These are phyloP conservation scores for Agastache rugosa DNA, from an alignment of 257 asterid species.

Conservation along the genomic window DNA sequence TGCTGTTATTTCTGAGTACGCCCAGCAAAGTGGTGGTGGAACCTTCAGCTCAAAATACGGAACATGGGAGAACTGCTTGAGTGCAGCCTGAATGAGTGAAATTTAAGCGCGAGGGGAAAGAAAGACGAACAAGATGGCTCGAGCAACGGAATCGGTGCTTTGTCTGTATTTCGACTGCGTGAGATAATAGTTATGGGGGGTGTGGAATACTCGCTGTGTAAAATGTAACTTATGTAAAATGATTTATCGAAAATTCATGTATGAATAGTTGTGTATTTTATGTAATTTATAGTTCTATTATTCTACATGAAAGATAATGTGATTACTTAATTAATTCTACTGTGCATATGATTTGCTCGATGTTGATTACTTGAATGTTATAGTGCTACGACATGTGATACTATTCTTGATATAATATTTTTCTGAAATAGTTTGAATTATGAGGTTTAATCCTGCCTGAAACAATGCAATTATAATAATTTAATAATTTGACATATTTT, in stretches of 20 bases:
- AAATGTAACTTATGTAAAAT: slow-evolving; percentile 25
- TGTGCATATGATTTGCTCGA: not conserved
- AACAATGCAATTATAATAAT: not conserved
- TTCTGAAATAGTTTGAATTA: not conserved
- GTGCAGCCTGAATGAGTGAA: slow-evolving; percentile 47
- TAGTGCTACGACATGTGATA: not conserved
- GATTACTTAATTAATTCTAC: not conserved
- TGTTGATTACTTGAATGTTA: not conserved
- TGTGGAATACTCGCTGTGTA: not conserved
- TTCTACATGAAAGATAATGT: not conserved
- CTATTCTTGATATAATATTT: not conserved
- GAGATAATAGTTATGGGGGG: not conserved
- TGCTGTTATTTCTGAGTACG: slow-evolving; percentile 68
- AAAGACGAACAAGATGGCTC: not conserved
- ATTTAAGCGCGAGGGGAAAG: not conserved
- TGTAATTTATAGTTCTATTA: not conserved
- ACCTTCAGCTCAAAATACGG: slow-evolving; percentile 87
- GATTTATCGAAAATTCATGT: not conserved
- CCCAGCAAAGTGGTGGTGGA: slow-evolving; percentile 83
- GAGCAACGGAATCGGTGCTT: not conserved
- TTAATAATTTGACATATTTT: not conserved
- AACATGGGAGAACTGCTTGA: slow-evolving; percentile 76
- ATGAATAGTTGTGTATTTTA: slow-evolving; percentile 5
- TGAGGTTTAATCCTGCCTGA: not conserved
- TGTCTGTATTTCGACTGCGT: not conserved